Conservation (phyloP, 208 protist genomes). For the Porcisia hertigi region DNA sequence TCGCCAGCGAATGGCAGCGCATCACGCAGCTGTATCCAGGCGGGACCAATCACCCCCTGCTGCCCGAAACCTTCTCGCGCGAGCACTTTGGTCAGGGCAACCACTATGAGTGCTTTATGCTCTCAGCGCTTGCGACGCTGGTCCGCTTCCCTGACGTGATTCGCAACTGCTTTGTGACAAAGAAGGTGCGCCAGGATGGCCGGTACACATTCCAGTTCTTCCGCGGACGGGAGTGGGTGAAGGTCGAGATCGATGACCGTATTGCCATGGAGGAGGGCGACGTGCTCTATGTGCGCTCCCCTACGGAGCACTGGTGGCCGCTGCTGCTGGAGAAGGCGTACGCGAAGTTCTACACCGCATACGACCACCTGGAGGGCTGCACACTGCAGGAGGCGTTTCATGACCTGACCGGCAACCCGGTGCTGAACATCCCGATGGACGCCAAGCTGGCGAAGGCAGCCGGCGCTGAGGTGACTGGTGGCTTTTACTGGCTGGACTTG, state of each 20-base stretch:
- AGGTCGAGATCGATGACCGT: slow-evolving; percentile 80
- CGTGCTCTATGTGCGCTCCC: slow-evolving; percentile 66
- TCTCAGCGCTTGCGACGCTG: slow-evolving; percentile 67
- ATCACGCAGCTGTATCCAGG: slow-evolving; percentile 73
- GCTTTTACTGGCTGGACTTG: slow-evolving; percentile 66
- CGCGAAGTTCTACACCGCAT: slow-evolving; percentile 87
- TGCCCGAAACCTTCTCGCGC: slow-evolving; percentile 57
- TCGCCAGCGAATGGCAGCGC: slow-evolving; percentile 57
- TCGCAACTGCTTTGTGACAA: slow-evolving; percentile 80
- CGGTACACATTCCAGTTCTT: slow-evolving; percentile 89
- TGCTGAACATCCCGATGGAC: slow-evolving; percentile 73
- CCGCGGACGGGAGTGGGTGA: slow-evolving; percentile 70
- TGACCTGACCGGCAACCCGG: slow-evolving; percentile 81
- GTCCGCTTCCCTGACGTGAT: slow-evolving; percentile 75
- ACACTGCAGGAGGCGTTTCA: slow-evolving; percentile 77
- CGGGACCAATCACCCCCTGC: slow-evolving; percentile 52
- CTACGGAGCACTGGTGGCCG: slow-evolving; percentile 80
- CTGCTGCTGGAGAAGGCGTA: slow-evolving; percentile 91
- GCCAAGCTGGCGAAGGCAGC: slow-evolving; percentile 70
- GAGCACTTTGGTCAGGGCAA: slow-evolving; percentile 80
- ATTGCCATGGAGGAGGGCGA: slow-evolving; percentile 63
- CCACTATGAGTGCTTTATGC: slow-evolving; percentile 88
- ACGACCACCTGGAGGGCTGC: slow-evolving; percentile 75
- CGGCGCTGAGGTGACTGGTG: slow-evolving; percentile 43
- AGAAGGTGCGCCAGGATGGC: slow-evolving; percentile 77